Evolutionary conservation across 257 asterid genomes (phyloP).

Genomic region (Solanum rostratum): DNA sequence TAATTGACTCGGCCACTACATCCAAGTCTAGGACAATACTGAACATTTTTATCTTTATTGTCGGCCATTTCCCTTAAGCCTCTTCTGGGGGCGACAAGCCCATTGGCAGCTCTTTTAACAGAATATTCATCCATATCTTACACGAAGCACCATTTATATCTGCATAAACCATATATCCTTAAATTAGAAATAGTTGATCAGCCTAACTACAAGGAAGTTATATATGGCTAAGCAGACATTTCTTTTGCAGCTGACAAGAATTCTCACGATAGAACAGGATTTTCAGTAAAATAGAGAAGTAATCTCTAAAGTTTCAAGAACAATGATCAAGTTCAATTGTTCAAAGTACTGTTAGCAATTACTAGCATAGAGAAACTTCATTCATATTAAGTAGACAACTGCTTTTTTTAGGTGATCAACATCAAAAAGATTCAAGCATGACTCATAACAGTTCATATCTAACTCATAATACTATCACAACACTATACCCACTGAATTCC

Average conservation of each 20-base stretch:
- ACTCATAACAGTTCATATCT: not conserved
- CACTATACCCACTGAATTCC: not conserved
- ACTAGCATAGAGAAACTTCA: not conserved
- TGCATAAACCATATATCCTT: not conserved
- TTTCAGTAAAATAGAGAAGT: not conserved
- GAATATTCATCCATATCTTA: conserved; percentile 35
- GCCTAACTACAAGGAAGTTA: not conserved
- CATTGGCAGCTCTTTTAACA: conserved; percentile 29
- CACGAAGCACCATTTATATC: not conserved
- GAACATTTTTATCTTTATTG: conserved; percentile 30
- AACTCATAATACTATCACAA: not conserved
- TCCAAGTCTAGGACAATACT: conserved; percentile 67
- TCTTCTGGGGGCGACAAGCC: conserved; percentile 25
- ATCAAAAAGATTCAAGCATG: not conserved
- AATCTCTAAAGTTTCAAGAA: not conserved
- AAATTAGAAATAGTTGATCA: not conserved
- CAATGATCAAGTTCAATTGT: not conserved
- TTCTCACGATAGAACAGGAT: not conserved
- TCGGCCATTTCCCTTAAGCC: conserved; percentile 19
- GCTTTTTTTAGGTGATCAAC: not conserved
- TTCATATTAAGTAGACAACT: not conserved
- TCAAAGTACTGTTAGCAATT: not conserved
- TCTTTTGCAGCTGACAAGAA: not conserved
- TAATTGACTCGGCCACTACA: conserved; percentile 67
- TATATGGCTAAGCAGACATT: not conserved